Conservation (phyloP, 2,329 filamentous ascomycete species). For the Calonectria montana region DNA sequence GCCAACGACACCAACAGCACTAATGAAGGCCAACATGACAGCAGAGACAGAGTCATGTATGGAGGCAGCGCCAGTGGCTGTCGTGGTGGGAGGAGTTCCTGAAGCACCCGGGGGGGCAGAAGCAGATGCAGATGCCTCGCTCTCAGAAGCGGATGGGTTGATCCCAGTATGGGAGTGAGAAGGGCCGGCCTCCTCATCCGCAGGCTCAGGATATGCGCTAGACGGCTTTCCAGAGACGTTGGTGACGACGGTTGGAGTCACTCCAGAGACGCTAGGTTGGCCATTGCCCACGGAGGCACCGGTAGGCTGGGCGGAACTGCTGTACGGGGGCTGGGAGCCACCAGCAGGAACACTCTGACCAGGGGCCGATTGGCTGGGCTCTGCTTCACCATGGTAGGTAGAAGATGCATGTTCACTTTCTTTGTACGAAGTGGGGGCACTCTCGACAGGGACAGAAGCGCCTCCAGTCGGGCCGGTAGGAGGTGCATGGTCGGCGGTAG, state of each 20-base stretch:
- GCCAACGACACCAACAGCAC: slow-evolving; percentile 33
- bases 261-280: slow-evolving; percentile 23
- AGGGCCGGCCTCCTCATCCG: slow-evolving; percentile 30
- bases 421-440: slow-evolving; percentile 23
- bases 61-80: slow-evolving; percentile 47
- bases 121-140: slow-evolving; percentile 25
- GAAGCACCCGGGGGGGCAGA: slow-evolving; percentile 37
- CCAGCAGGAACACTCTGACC: slow-evolving; percentile 17
- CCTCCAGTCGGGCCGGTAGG: slow-evolving; percentile 18
- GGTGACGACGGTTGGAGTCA: slow-evolving; percentile 33
- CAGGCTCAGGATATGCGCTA: slow-evolving; percentile 29
- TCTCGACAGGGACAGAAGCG: slow-evolving; percentile 24
- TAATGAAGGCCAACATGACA: slow-evolving; percentile 40
- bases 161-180: slow-evolving; percentile 19
- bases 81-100: slow-evolving; percentile 42
- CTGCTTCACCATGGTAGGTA: slow-evolving; percentile 27
- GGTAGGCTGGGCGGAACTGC: slow-evolving; percentile 17
- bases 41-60: slow-evolving; percentile 33
- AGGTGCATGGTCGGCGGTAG: slow-evolving; percentile 35
- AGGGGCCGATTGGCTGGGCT: slow-evolving; percentile 26
- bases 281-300: slow-evolving; percentile 21
- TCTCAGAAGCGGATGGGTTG: slow-evolving; percentile 32
- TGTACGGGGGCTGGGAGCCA: slow-evolving; percentile 28
- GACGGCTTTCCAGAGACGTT: slow-evolving; percentile 32
- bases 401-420: slow-evolving; percentile 24